Percentiles rank a stretch among this genome's conserved stretches.
Conservation (phyloP, 257 asterid species). For the Penstemon davidsonii region DNA sequence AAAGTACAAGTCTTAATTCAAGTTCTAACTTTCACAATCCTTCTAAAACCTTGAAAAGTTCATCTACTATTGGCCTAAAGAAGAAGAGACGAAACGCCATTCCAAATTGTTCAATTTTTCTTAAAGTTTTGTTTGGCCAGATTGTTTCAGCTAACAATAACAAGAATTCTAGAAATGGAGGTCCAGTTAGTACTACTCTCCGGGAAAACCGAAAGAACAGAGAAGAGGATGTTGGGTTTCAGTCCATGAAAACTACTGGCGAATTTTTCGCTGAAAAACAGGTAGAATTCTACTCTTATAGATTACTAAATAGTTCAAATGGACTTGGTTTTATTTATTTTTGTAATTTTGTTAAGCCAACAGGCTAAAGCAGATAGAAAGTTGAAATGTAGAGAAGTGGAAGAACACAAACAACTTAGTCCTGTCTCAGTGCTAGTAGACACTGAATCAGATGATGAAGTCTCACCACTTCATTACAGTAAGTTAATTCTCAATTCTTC, state of each 20-base stretch:
- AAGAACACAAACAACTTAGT: constrained; percentile 50
- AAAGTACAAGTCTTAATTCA: neutral
- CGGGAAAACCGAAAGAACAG: neutral
- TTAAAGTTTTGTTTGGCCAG: constrained; percentile 39
- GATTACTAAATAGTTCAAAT: neutral
- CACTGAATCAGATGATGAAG: constrained; percentile 42
- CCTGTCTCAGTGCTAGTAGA: constrained; percentile 71
- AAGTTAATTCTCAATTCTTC: neutral
- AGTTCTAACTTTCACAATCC: neutral
- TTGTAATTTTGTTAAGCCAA: constrained; percentile 24
- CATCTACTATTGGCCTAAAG: constrained; percentile 32
- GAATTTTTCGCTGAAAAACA: constrained; percentile 24
- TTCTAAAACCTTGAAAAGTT: constrained; percentile 28
- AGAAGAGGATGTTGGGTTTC: constrained; percentile 24
- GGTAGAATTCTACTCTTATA: constrained; percentile 32
- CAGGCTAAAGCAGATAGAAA: constrained; percentile 45
- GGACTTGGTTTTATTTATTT: neutral
- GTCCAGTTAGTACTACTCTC: neutral
- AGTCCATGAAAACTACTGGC: constrained; percentile 3
- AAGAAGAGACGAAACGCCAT: constrained; percentile 33
- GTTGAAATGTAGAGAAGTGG: constrained; percentile 30
- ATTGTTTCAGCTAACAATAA: constrained; percentile 17
- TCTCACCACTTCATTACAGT: constrained; percentile 46
- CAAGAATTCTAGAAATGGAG: constrained; percentile 19
- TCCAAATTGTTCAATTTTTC: constrained; percentile 46